Evolutionary conservation across 1,284 basidiomycete genomes (phyloP).

Genomic region (Fomitopsis pinicola): DNA sequence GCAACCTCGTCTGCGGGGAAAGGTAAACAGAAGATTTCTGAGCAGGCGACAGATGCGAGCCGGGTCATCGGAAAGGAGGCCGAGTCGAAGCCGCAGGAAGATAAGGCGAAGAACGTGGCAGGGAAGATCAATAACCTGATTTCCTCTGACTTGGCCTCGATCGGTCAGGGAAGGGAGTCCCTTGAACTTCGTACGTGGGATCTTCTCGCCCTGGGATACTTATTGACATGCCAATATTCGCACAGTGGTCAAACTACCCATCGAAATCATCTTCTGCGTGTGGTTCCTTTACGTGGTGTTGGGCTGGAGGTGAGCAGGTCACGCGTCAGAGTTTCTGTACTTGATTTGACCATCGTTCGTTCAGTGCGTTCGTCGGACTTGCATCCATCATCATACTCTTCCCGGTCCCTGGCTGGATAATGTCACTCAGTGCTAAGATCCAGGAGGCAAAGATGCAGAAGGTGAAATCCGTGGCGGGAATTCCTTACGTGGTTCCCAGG

Average conservation of each 20-base stretch:
- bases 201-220: neutral
- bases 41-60: too few relatives aligned
- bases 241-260: neutral
- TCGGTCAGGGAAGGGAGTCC: slow-evolving; percentile 27
- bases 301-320: neutral
- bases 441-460: slow-evolving; percentile 31
- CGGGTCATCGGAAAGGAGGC: too few relatives aligned
- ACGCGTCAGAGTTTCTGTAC: neutral
- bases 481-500: slow-evolving; percentile 9
- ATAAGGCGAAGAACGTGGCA: slow-evolving; percentile 25
- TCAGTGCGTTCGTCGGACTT: slow-evolving; percentile 47
- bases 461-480: slow-evolving; percentile 17
- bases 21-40: too few relatives aligned
- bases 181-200: slow-evolving; percentile 1
- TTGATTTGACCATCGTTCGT: slow-evolving; percentile 7
- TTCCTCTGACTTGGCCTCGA: slow-evolving; percentile 28
- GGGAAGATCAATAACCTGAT: slow-evolving; percentile 44
- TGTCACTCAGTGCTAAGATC: slow-evolving; percentile 24
- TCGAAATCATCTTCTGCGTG: neutral
- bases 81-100: neutral
- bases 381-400: slow-evolving; percentile 45
- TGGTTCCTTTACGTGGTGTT: neutral
- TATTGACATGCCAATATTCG: neutral
- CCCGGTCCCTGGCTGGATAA: slow-evolving; percentile 43
- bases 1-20: neutral